A percentile compares a stretch with the other conserved stretches of the same genome.
Evolutionary conservation across 2,329 filamentous ascomycete genomes (phyloP).

Genomic region (Phialophora verrucosa): DNA sequence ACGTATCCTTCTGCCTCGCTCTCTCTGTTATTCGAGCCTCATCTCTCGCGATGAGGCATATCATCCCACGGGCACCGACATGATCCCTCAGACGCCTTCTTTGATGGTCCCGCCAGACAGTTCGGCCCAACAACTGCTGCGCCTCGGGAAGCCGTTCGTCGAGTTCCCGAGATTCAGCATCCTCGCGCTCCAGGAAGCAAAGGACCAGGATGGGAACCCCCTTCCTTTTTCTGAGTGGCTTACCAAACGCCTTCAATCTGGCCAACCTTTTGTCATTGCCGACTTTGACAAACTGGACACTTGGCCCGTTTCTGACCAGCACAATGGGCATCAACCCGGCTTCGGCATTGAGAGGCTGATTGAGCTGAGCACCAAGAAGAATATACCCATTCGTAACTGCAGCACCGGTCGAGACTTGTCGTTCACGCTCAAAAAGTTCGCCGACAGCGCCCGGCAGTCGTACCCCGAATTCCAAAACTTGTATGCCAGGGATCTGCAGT

Average conservation of each 20-base stretch:
- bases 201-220: conserved; percentile 35
- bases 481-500: conserved; percentile 46
- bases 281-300: conserved; percentile 44
- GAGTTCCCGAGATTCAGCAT: conserved; percentile 44
- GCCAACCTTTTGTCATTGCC: conserved; percentile 45
- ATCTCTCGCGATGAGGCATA: conserved; percentile 24
- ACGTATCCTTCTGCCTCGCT: neutral
- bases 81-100: conserved; percentile 40
- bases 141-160: conserved; percentile 42
- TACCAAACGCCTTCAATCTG: conserved; percentile 42
- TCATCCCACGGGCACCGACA: conserved; percentile 17
- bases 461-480: conserved; percentile 43
- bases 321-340: conserved; percentile 30
- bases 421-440: conserved; percentile 45
- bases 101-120: conserved; percentile 37
- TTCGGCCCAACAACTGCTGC: conserved; percentile 40
- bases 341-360: conserved; percentile 44
- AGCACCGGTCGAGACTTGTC: conserved; percentile 45
- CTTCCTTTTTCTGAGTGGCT: conserved; percentile 42
- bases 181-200: conserved; percentile 38
- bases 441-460: conserved; percentile 40
- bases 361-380: conserved; percentile 45
- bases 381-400: conserved; percentile 46
- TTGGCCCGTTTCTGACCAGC: conserved; percentile 39
- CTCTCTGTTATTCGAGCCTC: neutral